These are phyloP conservation scores for Apiospora malaysiana DNA, from an alignment of 2,329 filamentous ascomycete genomes.

Conservation along the genomic window DNA sequence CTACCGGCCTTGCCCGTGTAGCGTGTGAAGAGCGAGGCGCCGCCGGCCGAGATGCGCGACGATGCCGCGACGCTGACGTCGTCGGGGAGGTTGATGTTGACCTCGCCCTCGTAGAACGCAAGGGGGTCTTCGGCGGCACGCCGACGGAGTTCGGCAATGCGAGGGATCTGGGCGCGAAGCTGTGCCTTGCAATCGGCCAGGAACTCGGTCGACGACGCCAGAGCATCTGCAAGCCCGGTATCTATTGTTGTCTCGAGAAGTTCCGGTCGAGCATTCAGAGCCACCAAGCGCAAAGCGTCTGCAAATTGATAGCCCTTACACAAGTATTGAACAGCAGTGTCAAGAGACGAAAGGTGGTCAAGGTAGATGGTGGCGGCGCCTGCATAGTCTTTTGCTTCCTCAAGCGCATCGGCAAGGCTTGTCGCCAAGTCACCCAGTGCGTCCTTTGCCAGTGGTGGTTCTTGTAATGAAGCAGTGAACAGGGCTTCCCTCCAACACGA, in stretches of 20 bases:
- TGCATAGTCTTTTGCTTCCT: slow-evolving; percentile 83
- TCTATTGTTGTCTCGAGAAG: slow-evolving; percentile 77
- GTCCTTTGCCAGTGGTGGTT: slow-evolving; percentile 62
- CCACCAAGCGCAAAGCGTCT: slow-evolving; percentile 82
- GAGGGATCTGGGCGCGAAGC: slow-evolving; percentile 82
- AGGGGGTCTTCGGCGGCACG: slow-evolving; percentile 87
- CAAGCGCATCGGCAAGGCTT: slow-evolving; percentile 77
- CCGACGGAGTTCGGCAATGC: slow-evolving; percentile 79
- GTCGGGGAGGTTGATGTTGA: slow-evolving; percentile 78
- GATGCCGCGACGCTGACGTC: slow-evolving; percentile 87
- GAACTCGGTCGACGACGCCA: slow-evolving; percentile 84
- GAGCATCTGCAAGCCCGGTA: slow-evolving; percentile 77
- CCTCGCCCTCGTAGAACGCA: slow-evolving; percentile 84
- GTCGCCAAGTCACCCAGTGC: slow-evolving; percentile 73
- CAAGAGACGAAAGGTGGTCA: slow-evolving; percentile 78
- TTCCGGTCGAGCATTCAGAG: slow-evolving; percentile 62
- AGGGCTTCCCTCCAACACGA: slow-evolving; percentile 89
- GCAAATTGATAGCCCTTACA: slow-evolving; percentile 89
- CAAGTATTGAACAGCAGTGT: slow-evolving; percentile 73
- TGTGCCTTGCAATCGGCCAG: slow-evolving; percentile 92
- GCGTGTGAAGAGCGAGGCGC: slow-evolving; percentile 88
- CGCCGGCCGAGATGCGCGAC: slow-evolving; percentile 79
- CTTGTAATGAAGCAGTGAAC: slow-evolving; percentile 73
- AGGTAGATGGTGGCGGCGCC: slow-evolving; percentile 80
- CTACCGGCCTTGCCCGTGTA: slow-evolving; percentile 77